These are phyloP conservation scores for Gentiana dahurica DNA, from an alignment of 257 asterid genomes.

Conservation along the genomic window DNA sequence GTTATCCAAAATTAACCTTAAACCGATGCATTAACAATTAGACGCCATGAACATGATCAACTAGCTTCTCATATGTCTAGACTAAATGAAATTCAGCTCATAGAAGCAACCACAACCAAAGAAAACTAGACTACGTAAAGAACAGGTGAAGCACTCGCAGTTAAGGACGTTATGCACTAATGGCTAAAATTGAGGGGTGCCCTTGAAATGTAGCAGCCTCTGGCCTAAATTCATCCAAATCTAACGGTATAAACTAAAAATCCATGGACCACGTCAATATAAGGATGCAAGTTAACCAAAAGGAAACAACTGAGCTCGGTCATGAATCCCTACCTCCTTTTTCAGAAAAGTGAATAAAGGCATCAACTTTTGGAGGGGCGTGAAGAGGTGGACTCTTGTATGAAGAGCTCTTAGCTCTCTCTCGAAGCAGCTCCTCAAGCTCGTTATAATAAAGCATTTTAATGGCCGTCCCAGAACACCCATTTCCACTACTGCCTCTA, in stretches of 20 bases:
- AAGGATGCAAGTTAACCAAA: neutral
- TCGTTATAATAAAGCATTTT: slow-evolving; percentile 64
- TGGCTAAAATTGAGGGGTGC: too few relatives aligned
- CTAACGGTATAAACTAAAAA: too few relatives aligned
- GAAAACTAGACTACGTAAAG: too few relatives aligned
- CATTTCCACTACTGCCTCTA: slow-evolving; percentile 26
- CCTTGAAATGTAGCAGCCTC: too few relatives aligned
- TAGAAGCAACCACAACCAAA: too few relatives aligned
- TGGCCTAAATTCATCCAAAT: too few relatives aligned
- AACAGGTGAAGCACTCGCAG: too few relatives aligned
- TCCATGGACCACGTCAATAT: neutral
- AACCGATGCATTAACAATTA: neutral
- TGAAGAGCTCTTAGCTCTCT: slow-evolving; percentile 40
- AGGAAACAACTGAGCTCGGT: neutral
- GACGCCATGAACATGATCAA: neutral
- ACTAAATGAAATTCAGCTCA: too few relatives aligned
- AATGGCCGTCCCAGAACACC: slow-evolving; percentile 14
- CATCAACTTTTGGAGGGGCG: slow-evolving; percentile 42
- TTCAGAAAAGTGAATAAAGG: slow-evolving; percentile 73
- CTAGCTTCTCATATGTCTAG: neutral
- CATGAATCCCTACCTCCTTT: slow-evolving; percentile 34
- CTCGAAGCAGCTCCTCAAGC: slow-evolving; percentile 62
- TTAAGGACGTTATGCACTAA: too few relatives aligned
- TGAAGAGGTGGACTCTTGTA: slow-evolving; percentile 33
- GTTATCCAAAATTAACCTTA: neutral